Percentiles rank a stretch among this genome's conserved stretches.
Evolutionary conservation across 352 stramenopile species (phyloP).

Genomic region (Phytopythium vexans): DNA sequence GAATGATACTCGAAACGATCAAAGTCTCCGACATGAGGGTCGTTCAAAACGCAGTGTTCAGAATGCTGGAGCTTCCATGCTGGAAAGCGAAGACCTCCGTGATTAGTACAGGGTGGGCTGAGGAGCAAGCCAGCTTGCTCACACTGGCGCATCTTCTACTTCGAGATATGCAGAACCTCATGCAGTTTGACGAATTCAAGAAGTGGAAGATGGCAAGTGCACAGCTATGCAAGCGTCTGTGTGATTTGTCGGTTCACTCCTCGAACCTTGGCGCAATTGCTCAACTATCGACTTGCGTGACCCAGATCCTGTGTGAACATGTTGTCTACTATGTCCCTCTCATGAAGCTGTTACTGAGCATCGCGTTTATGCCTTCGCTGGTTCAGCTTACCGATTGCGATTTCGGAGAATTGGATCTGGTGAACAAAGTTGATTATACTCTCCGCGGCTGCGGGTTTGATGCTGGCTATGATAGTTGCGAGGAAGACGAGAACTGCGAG

Average conservation of each 20-base stretch:
- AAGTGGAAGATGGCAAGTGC: slow-evolving; percentile 43
- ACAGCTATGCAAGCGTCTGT: slow-evolving; percentile 36
- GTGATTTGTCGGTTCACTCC: slow-evolving; percentile 14
- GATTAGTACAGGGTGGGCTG: neutral
- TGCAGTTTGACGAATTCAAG: slow-evolving; percentile 25
- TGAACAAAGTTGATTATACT: neutral
- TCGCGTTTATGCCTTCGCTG: slow-evolving; percentile 12
- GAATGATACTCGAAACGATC: slow-evolving; percentile 7
- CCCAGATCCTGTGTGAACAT: slow-evolving; percentile 61
- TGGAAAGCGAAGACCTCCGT: too few relatives aligned
- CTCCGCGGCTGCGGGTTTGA: slow-evolving; percentile 3
- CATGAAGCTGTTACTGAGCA: slow-evolving; percentile 42
- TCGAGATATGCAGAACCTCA: slow-evolving; percentile 25
- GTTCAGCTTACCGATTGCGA: slow-evolving; percentile 1
- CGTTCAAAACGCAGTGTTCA: too few relatives aligned
- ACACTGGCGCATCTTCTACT: slow-evolving; percentile 31
- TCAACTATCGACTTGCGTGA: slow-evolving; percentile 24
- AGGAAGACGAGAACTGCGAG: neutral
- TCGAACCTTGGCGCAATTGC: neutral
- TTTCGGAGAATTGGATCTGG: neutral
- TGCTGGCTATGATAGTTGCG: too few relatives aligned
- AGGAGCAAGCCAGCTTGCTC: slow-evolving; percentile 14
- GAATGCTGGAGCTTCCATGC: too few relatives aligned
- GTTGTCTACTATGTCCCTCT: slow-evolving; percentile 58
- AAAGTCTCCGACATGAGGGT: too few relatives aligned